Percentiles rank a stretch among this genome's conserved stretches.
Conservation (phyloP, 2,329 filamentous ascomycete genomes). For the Diplocarpon rosae region DNA sequence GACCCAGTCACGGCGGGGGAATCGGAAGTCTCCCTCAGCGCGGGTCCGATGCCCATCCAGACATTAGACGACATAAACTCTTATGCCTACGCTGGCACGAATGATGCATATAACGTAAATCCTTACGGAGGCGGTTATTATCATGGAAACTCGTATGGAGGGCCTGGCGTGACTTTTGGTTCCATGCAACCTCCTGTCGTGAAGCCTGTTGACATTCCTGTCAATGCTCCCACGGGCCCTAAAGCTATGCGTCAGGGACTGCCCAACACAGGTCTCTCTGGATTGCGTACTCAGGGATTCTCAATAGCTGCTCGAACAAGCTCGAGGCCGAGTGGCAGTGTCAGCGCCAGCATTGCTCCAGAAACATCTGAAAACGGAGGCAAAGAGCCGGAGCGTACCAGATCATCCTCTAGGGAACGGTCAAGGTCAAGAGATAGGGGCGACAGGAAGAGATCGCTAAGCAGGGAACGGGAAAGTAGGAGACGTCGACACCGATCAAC, state of each 20-base stretch:
- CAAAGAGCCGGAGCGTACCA: conserved; percentile 20
- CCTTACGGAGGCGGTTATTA: conserved; percentile 27
- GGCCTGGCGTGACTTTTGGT: conserved; percentile 29
- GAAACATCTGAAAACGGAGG: conserved; percentile 17
- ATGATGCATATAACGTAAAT: conserved; percentile 29
- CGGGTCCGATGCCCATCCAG: conserved; percentile 24
- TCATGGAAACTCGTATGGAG: conserved; percentile 26
- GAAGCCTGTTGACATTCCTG: conserved; percentile 34
- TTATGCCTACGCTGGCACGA: conserved; percentile 49
- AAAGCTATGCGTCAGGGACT: conserved; percentile 88
- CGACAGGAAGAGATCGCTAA: conserved; percentile 8
- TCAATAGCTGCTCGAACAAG: conserved; percentile 27
- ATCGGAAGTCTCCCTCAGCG: conserved; percentile 7
- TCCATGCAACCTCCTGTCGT: conserved; percentile 25
- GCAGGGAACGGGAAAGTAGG: conserved; percentile 21
- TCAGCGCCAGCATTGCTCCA: conserved; percentile 20
- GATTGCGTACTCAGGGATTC: conserved; percentile 38
- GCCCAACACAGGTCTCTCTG: conserved; percentile 67
- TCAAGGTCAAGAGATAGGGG: conserved; percentile 4
- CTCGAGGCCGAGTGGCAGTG: conserved; percentile 17
- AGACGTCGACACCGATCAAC: conserved; percentile 25
- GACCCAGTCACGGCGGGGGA: conserved; percentile 8
- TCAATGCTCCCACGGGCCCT: conserved; percentile 80
- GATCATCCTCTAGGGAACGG: conserved; percentile 19
- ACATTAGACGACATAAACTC: conserved; percentile 24